Evolutionary conservation across 148 eudicot genomes (phyloP).

Genomic region (Silene latifolia): DNA sequence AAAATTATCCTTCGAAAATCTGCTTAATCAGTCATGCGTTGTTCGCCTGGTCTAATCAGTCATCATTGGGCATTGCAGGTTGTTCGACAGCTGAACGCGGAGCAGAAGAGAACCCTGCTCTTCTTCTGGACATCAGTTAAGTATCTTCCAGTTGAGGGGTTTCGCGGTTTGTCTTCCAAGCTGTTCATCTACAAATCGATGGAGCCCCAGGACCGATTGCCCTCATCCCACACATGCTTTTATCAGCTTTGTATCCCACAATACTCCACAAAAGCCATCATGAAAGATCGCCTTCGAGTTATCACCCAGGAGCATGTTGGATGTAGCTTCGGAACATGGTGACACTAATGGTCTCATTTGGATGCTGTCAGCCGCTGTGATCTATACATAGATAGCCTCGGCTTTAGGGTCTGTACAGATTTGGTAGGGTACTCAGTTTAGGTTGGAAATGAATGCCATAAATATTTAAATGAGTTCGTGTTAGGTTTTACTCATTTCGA

Average conservation of each 20-base stretch:
- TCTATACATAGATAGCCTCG: slow-evolving; percentile 26
- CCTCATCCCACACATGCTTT: slow-evolving; percentile 93
- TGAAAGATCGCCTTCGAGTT: slow-evolving; percentile 60
- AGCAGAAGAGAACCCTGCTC: slow-evolving; percentile 71
- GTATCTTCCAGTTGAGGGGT: slow-evolving; percentile 77
- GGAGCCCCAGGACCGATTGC: slow-evolving; percentile 49
- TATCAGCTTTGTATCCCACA: slow-evolving; percentile 64
- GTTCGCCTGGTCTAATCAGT: neutral
- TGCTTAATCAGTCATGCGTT: neutral
- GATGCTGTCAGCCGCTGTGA: neutral
- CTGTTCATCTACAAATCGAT: slow-evolving; percentile 51
- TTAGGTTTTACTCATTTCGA: slow-evolving; percentile 5
- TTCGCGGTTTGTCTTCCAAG: slow-evolving; percentile 71
- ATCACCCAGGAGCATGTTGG: slow-evolving; percentile 87
- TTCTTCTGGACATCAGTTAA: slow-evolving; percentile 95
- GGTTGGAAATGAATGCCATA: slow-evolving; percentile 18
- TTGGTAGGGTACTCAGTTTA: slow-evolving; percentile 17
- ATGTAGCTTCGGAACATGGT: slow-evolving; percentile 89
- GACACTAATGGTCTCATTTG: slow-evolving; percentile 20
- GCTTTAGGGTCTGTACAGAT: slow-evolving; percentile 24
- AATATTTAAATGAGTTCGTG: slow-evolving; percentile 14
- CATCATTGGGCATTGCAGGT: slow-evolving; percentile 37
- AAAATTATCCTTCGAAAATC: neutral
- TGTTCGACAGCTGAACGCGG: slow-evolving; percentile 50
- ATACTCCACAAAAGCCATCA: slow-evolving; percentile 43